These are phyloP conservation scores for Heliocybe sulcata DNA, from an alignment of 1,284 basidiomycete genomes.

Conservation along the genomic window DNA sequence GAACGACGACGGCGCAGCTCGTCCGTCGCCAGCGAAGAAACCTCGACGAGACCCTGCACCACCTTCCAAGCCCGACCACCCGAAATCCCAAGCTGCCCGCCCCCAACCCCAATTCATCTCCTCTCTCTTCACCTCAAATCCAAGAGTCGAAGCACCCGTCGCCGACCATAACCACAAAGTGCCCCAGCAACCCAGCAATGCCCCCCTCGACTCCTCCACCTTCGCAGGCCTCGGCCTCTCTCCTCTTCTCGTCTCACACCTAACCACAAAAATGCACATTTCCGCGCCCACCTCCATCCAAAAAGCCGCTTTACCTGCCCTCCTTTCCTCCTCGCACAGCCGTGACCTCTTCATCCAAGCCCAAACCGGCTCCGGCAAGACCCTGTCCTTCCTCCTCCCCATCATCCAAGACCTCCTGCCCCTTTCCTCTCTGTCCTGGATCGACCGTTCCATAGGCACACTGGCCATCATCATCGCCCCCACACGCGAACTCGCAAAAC, in stretches of 20 bases:
- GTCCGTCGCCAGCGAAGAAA: slow-evolving; percentile 34
- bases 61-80: slow-evolving; percentile 3
- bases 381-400: slow-evolving; percentile 89
- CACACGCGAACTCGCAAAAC: slow-evolving; percentile 91
- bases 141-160: slow-evolving; percentile 44
- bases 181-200: slow-evolving; percentile 68
- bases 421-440: slow-evolving; percentile 80
- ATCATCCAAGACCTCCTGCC: slow-evolving; percentile 94
- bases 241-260: slow-evolving; percentile 75
- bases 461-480: slow-evolving; percentile 93
- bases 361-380: slow-evolving; percentile 98
- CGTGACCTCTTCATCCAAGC: slow-evolving; percentile 94
- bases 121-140: slow-evolving; percentile 85
- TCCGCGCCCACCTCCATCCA: slow-evolving; percentile 90
- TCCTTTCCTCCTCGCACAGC: slow-evolving; percentile 39
- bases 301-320: slow-evolving; percentile 69
- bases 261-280: slow-evolving; percentile 79
- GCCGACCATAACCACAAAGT: slow-evolving; percentile 19
- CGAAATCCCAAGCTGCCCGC: slow-evolving; percentile 19
- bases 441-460: slow-evolving; percentile 84
- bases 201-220: slow-evolving; percentile 72
- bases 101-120: slow-evolving; percentile 75
- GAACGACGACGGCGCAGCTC: slow-evolving; percentile 16
- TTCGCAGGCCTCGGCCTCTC: slow-evolving; percentile 77
- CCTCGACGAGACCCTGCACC: slow-evolving; percentile 31